Percentiles rank a stretch among this genome's conserved stretches.
phyloP scores from a whole-genome alignment of 768 basidiomycete genomes.

The Holtermannia corniformis region DNA sequence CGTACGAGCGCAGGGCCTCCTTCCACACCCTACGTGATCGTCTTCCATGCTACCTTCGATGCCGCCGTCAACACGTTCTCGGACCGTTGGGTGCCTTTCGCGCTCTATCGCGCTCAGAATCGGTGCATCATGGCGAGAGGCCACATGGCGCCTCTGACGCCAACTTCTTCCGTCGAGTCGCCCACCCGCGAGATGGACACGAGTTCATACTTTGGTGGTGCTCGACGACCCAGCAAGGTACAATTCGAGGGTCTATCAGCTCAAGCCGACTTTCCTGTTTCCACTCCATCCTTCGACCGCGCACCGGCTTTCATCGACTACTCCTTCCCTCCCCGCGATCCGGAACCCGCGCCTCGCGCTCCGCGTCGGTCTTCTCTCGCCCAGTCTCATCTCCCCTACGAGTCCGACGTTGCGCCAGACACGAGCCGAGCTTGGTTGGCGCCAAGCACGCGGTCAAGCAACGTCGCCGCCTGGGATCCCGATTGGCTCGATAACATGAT shows the following conservation, averaged over 20 bases:
- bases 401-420: not conserved
- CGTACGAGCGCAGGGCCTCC: not conserved
- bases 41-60: slow-evolving; percentile 39
- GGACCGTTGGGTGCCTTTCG: slow-evolving; percentile 40
- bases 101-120: slow-evolving; percentile 39
- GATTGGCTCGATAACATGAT: slow-evolving; percentile 35
- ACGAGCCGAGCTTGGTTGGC: not conserved
- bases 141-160: slow-evolving; percentile 10
- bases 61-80: slow-evolving; percentile 38
- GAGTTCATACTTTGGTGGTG: slow-evolving; percentile 1
- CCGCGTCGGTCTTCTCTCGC: slow-evolving; percentile 10
- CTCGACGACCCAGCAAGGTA: slow-evolving; percentile 35
- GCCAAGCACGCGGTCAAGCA: not conserved
- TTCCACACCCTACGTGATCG: slow-evolving; percentile 25
- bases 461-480: slow-evolving; percentile 31
- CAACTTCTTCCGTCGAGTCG: slow-evolving; percentile 2
- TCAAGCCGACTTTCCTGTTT: not conserved
- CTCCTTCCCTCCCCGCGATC: slow-evolving; percentile 15
- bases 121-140: slow-evolving; percentile 34
- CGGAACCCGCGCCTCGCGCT: not conserved
- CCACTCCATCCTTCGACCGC: not conserved
- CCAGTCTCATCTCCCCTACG: slow-evolving; percentile 5
- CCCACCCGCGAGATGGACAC: slow-evolving; percentile 2
- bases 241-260: slow-evolving; percentile 30
- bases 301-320: slow-evolving; percentile 6